Base-by-base conservation (phyloP, 2,329 filamentous ascomycete genomes). In the Thyridium curvatum region DNA sequence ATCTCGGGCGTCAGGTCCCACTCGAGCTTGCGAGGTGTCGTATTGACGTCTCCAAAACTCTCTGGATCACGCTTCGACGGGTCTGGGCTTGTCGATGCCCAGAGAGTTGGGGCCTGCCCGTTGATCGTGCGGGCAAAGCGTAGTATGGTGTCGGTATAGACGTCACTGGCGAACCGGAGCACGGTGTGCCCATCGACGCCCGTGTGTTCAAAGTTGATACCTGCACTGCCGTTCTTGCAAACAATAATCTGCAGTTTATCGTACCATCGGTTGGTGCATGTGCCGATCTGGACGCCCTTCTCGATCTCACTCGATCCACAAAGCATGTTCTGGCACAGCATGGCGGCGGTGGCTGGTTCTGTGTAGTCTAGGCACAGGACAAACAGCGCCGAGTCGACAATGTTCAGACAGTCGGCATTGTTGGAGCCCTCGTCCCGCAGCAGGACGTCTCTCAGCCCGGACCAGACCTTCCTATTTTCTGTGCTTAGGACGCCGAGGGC, bases 231-330 rank as follows among this genome's bases (percentile, higher is more conserved):
- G 62, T 97, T 98, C 67, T 95, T 94, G 72, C 93, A 97, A 37
- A 98, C 93, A 39, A 98, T 97, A 46, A 98, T 96, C 58, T 98
- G 93, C 35, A 98, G 72, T 68, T 98, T 98, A 66, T 98, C 93
- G 56, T 98, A 98, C 93, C 93, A 98, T 45, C 93, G 76, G 62
- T 98, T 98, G 12, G 91, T 96, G 65, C 93, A 98, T 2, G 93
- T 97, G 21, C 93, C 93, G 33, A 96, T 89, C 63, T 98, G 93
- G 2, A 98, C 86, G 4, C 93, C 93, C 56, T 84, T 86, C 53
- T 94, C 86, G 12, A 97, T 83, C 54, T 93, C 82, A 51, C 84
- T 95, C 0, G 89, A 94, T 33, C 93, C 93, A 54, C 93, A 97
- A 12, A 98, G 84, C 91, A 98, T 97, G 61, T 97, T 98, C 57